Conservation (phyloP, 2,329 filamentous ascomycete genomes). For the Fusarium irregulare region DNA sequence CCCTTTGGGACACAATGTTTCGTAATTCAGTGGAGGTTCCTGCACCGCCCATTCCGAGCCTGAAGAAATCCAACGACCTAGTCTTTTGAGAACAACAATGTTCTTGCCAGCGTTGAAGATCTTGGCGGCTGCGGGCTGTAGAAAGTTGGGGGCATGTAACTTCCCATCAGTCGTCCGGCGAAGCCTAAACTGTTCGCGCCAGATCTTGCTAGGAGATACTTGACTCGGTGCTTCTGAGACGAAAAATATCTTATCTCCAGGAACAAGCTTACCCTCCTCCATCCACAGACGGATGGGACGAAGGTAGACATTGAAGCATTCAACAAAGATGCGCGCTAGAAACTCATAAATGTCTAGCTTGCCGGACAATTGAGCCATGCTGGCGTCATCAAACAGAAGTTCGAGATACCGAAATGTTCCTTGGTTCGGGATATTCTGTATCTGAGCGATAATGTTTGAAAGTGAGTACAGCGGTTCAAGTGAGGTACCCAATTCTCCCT, state of each 20-base stretch:
- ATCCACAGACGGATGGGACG: conserved; percentile 87
- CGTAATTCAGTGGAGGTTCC: conserved; percentile 66
- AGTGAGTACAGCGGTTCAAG: conserved; percentile 69
- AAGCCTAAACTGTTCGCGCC: conserved; percentile 80
- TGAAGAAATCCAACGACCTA: conserved; percentile 65
- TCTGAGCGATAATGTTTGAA: conserved; percentile 68
- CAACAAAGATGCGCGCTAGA: conserved; percentile 77
- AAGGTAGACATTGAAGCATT: conserved; percentile 85
- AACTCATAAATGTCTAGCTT: conserved; percentile 70
- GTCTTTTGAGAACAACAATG: conserved; percentile 81
- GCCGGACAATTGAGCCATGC: conserved; percentile 75
- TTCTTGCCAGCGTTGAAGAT: conserved; percentile 93
- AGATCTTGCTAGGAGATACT: conserved; percentile 73
- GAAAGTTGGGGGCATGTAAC: conserved; percentile 78
- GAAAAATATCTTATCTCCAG: conserved; percentile 79
- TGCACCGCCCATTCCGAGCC: conserved; percentile 45
- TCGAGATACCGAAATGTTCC: conserved; percentile 81
- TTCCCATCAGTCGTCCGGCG: conserved; percentile 68
- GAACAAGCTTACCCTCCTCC: conserved; percentile 76
- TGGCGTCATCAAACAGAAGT: conserved; percentile 77
- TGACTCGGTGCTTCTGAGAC: conserved; percentile 69
- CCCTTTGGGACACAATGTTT: conserved; percentile 62
- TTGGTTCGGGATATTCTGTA: conserved; percentile 61
- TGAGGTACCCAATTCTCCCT: conserved; percentile 65
- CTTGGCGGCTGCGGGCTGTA: conserved; percentile 74